These are phyloP conservation scores for Typha latifolia DNA, from an alignment of 176 grass and related monocot genomes.

Conservation along the genomic window DNA sequence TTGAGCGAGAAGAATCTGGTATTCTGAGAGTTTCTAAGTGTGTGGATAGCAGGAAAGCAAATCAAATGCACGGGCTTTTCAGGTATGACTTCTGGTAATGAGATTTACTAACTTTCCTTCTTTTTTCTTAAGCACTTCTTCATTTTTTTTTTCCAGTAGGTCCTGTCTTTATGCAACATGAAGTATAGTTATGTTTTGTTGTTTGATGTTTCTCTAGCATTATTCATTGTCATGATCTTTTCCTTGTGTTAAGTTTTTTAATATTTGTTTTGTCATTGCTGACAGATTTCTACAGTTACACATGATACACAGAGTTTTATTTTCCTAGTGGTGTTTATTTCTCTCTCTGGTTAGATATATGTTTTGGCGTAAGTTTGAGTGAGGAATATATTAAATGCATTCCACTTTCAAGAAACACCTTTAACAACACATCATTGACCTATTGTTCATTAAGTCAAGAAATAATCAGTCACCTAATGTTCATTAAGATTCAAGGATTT, in stretches of 20 bases:
- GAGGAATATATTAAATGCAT: too few relatives aligned
- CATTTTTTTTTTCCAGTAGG: conserved; percentile 2
- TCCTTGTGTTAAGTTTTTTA: too few relatives aligned
- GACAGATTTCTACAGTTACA: too few relatives aligned
- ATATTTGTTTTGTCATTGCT: too few relatives aligned
- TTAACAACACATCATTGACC: too few relatives aligned
- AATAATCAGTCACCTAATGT: background rate
- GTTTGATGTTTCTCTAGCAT: background rate
- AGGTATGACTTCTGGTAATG: conserved; percentile 37
- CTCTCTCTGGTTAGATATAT: too few relatives aligned
- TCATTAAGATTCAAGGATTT: too few relatives aligned
- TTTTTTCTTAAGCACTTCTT: conserved; percentile 1
- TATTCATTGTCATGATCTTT: background rate
- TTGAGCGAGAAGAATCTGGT: conserved; percentile 72
- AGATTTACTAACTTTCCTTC: background rate
- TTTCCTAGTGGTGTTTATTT: too few relatives aligned
- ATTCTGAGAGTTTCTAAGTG: conserved; percentile 56
- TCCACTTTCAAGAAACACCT: too few relatives aligned
- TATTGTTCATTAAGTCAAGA: too few relatives aligned
- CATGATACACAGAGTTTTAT: too few relatives aligned
- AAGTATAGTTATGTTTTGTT: background rate
- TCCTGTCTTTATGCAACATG: background rate
- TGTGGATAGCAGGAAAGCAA: conserved; percentile 66
- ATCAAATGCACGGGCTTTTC: conserved; percentile 98
- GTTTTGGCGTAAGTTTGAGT: too few relatives aligned